phyloP scores from a whole-genome alignment of 2,329 filamentous ascomycete species.

The Hirsutella thompsonii region DNA sequence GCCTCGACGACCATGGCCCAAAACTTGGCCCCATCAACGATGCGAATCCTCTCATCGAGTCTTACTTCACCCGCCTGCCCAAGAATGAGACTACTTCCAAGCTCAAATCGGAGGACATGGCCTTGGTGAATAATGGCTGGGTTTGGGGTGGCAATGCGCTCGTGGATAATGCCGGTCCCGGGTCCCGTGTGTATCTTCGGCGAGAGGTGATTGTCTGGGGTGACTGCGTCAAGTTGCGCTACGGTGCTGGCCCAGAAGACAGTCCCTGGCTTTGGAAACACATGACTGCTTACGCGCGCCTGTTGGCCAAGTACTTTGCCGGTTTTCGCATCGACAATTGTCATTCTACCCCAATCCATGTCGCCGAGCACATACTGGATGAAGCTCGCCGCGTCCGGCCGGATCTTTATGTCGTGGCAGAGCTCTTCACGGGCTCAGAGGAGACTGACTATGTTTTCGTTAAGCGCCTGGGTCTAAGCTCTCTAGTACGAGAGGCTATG shows the following conservation, averaged over 20 bases:
- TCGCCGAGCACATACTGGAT: slow-evolving; percentile 90
- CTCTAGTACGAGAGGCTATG: slow-evolving; percentile 94
- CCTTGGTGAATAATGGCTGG: slow-evolving; percentile 93
- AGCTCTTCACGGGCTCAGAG: slow-evolving; percentile 91
- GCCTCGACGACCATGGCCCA: slow-evolving; percentile 84
- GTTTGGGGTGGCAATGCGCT: slow-evolving; percentile 96
- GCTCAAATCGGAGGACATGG: slow-evolving; percentile 63
- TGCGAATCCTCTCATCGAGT: slow-evolving; percentile 73
- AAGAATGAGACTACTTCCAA: slow-evolving; percentile 64
- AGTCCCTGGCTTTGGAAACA: slow-evolving; percentile 92
- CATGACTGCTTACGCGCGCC: slow-evolving; percentile 84
- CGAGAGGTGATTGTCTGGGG: slow-evolving; percentile 97
- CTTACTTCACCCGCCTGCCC: slow-evolving; percentile 87
- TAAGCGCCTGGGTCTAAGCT: slow-evolving; percentile 80
- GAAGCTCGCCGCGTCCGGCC: slow-evolving; percentile 81
- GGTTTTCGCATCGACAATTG: slow-evolving; percentile 97
- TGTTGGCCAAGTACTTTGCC: slow-evolving; percentile 89
- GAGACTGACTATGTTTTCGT: slow-evolving; percentile 95
- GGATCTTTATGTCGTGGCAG: slow-evolving; percentile 82
- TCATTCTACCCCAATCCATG: slow-evolving; percentile 87
- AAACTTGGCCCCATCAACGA: slow-evolving; percentile 68
- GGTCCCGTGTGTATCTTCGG: slow-evolving; percentile 85
- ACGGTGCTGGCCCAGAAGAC: slow-evolving; percentile 67
- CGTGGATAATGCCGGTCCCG: slow-evolving; percentile 81
- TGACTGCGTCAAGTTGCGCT: slow-evolving; percentile 93